Evolutionary conservation across 2,329 filamentous ascomycete genomes (phyloP), one percentile per base, ranked within the genome.

Genomic region (Fusarium aywerte): DNA sequence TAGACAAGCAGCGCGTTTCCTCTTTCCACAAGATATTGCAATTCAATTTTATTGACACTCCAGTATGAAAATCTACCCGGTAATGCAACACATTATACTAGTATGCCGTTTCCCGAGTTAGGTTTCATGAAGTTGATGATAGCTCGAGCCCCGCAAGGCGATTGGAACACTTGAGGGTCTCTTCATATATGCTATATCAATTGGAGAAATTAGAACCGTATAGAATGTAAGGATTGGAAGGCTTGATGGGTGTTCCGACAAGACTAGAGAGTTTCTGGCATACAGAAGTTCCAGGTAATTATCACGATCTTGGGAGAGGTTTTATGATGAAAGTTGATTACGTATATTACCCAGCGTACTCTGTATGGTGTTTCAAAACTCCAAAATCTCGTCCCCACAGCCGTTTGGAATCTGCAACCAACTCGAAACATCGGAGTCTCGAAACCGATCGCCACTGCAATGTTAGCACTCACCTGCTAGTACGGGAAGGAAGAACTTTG

Each of bases 381-480:
- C 38, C 27, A 52, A 31, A 13, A 29, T 31, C 18, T 44, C 7
- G 16, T 20, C 48, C 29, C 45, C 35, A 52, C 36, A 38, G 32
- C 13, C 11, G 31, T 39, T 39, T 49, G 12, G 27, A 45, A 59
- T 53, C 53, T 68, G 66, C 66, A 63, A 68, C 66, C 57, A 47
- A 55, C 49, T 40, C 58, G 66, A 68, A 68, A 68, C 66, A 57
- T 60, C 47, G 21, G 21, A 48, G 32, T 36, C 45, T 50, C 42
- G 16, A 40, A 63, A 51, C 29, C 12, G 32, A 48, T 45, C 20
- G 33, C 47, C 15, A 47, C 25, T 39, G 50, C 25, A 45, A 49
- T 47, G 11, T 39, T 35, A 39, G n/a, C 21, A 39, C 36, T 33
- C 38, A 45, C 54, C 48, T 23, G 12, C 44, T 48, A 23, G 21